phyloP scores from a whole-genome alignment of 306 rosid genomes.

The Chamaecrista fasciculata region DNA sequence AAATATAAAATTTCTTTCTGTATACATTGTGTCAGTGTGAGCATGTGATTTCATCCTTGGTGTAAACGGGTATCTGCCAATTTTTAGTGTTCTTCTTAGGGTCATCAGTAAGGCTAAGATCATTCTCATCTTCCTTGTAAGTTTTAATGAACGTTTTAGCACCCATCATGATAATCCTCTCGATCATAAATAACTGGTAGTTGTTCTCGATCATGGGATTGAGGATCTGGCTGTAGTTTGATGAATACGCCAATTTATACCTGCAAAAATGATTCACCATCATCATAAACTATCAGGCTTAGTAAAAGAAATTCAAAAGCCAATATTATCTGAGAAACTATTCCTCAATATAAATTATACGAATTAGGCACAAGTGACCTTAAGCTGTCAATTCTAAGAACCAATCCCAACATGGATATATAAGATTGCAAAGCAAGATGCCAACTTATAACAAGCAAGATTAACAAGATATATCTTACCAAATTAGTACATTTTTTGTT shows the following conservation, averaged over 20 bases:
- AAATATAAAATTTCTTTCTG: neutral
- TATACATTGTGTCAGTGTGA: conserved; percentile 26
- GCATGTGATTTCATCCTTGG: conserved; percentile 53
- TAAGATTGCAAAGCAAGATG: neutral
- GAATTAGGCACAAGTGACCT: conserved; percentile 4
- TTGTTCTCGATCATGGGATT: conserved; percentile 71
- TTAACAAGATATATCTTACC: neutral
- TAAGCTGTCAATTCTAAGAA: conserved; percentile 15
- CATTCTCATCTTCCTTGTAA: conserved; percentile 71
- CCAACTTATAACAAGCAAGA: neutral
- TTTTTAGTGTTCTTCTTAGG: conserved; percentile 85
- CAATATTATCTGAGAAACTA: neutral
- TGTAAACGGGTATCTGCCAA: conserved; percentile 86
- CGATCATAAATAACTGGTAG: conserved; percentile 85
- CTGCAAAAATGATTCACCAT: conserved; percentile 48
- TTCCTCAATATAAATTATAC: conserved; percentile 6
- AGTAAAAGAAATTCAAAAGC: neutral
- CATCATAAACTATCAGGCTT: conserved; percentile 4
- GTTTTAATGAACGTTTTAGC: conserved; percentile 83
- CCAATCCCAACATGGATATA: neutral
- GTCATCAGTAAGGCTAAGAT: conserved; percentile 82
- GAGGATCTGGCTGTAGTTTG: conserved; percentile 68
- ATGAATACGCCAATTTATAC: conserved; percentile 75
- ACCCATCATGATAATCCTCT: conserved; percentile 76
- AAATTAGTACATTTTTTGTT: neutral